These are phyloP conservation scores for Zopfia rhizophila DNA, from an alignment of 2,329 filamentous ascomycete species.

Conservation along the genomic window DNA sequence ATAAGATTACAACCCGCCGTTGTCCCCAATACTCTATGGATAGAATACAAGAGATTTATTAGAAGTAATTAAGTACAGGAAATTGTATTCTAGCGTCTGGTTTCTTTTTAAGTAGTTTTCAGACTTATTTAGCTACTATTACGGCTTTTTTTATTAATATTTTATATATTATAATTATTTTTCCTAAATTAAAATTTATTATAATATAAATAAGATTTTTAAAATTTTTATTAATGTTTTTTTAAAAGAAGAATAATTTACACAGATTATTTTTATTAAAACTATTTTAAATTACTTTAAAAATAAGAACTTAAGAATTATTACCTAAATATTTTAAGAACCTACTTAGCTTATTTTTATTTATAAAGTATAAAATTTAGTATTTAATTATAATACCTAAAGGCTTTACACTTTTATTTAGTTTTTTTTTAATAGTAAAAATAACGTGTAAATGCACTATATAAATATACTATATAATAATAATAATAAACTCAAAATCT, in stretches of 20 bases:
- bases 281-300: conserved; percentile 43
- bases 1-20: too few relatives aligned
- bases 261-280: conserved; percentile 56
- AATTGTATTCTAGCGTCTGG: too few relatives aligned
- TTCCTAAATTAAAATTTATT: conserved; percentile 46
- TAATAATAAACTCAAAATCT: conserved; percentile 3
- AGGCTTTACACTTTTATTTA: conserved; percentile 48
- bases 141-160: too few relatives aligned
- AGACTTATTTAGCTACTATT: too few relatives aligned
- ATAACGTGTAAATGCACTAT: conserved; percentile 51
- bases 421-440: conserved; percentile 50
- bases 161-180: conserved; percentile 43
- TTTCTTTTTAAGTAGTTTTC: too few relatives aligned
- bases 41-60: too few relatives aligned
- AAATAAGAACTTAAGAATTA: conserved; percentile 49
- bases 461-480: conserved; percentile 58
- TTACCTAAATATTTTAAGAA: conserved; percentile 55
- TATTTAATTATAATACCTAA: conserved; percentile 56
- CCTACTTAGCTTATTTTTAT: conserved; percentile 53
- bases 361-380: conserved; percentile 61
- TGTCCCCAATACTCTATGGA: too few relatives aligned
- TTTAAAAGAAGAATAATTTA: conserved; percentile 44
- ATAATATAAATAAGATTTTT: conserved; percentile 41
- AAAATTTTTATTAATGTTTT: conserved; percentile 35
- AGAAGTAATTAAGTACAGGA: too few relatives aligned